Base-by-base conservation (phyloP, 441 rosid species). In the Pelargonium hybrid region DNA sequence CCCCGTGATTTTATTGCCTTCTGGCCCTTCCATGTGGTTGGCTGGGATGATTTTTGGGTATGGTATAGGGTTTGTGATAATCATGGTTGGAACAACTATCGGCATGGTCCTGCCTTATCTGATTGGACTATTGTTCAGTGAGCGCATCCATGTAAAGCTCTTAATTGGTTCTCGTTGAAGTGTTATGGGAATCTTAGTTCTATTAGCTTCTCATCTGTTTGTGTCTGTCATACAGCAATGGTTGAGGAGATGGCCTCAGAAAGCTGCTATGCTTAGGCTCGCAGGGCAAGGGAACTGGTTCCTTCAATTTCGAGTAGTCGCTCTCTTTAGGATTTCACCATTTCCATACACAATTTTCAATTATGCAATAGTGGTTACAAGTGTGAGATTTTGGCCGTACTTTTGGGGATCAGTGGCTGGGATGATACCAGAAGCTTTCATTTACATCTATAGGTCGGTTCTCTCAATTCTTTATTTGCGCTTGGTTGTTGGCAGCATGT, bases 1-100 rank as follows among this genome's bases (percentile, higher is more conserved):
- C 78, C 99, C 99, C 61, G 98, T 92, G 65, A 78, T 94, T 74
- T 78, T 94, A 75, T 85, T 94, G 69, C 99, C 99, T 82, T 94
- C 98, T 0, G 99, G 97, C 69, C 99, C 99, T 52, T 94, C 99
- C 69, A 94, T 94, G 99, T 94, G 97, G 99, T 80, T 94, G 83
- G 94, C 97, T 73, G 99, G 99, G 21, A 94, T 94, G 99, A 92
- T 90, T 70, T 94, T 92, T 21, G 98, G 99, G 47, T 94, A 94
- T 61, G 96, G 94, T 67, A 78, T 90, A 18, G 99, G 99, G 31
- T 92, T 92, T 34, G 72, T 88, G 41, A 94, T 94, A 31, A 94
- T 94, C 77, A 94, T 94, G 97, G 88, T 85, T 20, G 99, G 99
- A 69, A 94, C 98, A 74, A 90, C 99, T 0, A 65, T 94, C 1